Evolutionary conservation across 495 filamentous ascomycete species (phyloP), one percentile per base, ranked within the genome.

Genomic region (Penicillium desertorum): DNA sequence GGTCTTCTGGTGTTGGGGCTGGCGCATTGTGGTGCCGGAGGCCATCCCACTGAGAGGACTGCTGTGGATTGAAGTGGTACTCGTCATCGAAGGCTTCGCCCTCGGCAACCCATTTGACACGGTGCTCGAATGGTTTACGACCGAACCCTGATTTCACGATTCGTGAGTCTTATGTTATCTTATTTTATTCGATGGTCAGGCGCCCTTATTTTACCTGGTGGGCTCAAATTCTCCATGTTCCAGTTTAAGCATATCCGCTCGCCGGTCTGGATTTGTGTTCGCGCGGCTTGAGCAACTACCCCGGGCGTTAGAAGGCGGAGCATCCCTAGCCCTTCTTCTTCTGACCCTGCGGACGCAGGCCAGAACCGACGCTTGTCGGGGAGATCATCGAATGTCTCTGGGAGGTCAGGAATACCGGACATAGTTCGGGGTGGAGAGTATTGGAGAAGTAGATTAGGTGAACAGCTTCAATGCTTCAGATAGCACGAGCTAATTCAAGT

Each of bases 31-130:
- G 75, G 62, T 90, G 88, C 46, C 86, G 76, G n/a, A 91, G 77
- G 19, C 86, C 85, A 63, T 92, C 89, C 89, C 89, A 91, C 70
- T 93, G 89, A 4, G 85, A 88, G 25, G 83, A 82, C 61, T 83
- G 81, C 64, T 92, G 88, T 0, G 88, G 90, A 68, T 92, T 92
- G 69, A 91, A 79, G 25, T 81, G 78, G 57, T 89, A 86, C 56
- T 87, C 77, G 59, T 90, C 87, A 59, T 89, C 85, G 54, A 85
- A 84, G 3, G 79, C 81, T 11, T 78, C 43, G n/a, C 75, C 76
- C 32, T 75, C 70, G 4, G 58, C 58, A 3, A 84, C 72, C 57
- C 70, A 71, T 68, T 84, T 84, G 65, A 86, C 81, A 50, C 72
- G 63, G 58, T 85, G 83, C 46, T 81, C 74, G 62, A 86, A 86